Conservation (phyloP, 164 flowering plant species). For the Chloranthus sessilifolius region DNA sequence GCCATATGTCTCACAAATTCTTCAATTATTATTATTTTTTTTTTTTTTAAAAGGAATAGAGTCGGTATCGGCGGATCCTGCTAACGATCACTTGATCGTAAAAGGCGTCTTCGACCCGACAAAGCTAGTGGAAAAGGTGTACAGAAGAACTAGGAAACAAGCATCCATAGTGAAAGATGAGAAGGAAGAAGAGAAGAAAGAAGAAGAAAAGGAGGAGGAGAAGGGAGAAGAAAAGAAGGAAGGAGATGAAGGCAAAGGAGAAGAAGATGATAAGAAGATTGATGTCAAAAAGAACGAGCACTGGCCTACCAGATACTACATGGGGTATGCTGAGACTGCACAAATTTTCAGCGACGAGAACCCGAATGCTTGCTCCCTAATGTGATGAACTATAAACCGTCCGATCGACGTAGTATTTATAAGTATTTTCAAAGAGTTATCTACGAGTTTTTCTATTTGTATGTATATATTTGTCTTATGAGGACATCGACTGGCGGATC, state of each 20-base stretch:
- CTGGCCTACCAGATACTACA: constrained; percentile 47
- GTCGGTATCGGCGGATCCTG: constrained; percentile 52
- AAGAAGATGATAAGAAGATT: constrained; percentile 38
- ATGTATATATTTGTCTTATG: too few species aligned
- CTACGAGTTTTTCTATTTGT: too few species aligned
- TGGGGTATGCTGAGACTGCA: constrained; percentile 47
- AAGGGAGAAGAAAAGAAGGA: constrained; percentile 25
- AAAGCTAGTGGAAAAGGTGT: constrained; percentile 51
- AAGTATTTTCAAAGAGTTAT: too few species aligned
- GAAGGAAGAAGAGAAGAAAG: constrained; percentile 23
- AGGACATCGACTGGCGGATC: too few species aligned
- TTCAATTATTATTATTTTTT: background rate
- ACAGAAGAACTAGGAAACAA: constrained; percentile 58
- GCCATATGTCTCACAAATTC: too few species aligned
- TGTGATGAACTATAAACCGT: too few species aligned
- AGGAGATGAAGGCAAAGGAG: constrained; percentile 26
- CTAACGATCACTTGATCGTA: constrained; percentile 45
- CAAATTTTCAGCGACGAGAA: constrained; percentile 84
- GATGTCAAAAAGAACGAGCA: constrained; percentile 54
- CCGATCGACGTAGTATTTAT: too few species aligned
- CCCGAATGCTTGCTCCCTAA: constrained; percentile 72
- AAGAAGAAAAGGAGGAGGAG: constrained; percentile 39
- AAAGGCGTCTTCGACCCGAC: constrained; percentile 66
- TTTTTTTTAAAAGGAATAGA: constrained; percentile 58
- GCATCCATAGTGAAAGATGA: constrained; percentile 49